Percentiles rank a stretch among this genome's conserved stretches.
Evolutionary conservation across 441 rosid genomes (phyloP).

Genomic region (Populus tomentosa): DNA sequence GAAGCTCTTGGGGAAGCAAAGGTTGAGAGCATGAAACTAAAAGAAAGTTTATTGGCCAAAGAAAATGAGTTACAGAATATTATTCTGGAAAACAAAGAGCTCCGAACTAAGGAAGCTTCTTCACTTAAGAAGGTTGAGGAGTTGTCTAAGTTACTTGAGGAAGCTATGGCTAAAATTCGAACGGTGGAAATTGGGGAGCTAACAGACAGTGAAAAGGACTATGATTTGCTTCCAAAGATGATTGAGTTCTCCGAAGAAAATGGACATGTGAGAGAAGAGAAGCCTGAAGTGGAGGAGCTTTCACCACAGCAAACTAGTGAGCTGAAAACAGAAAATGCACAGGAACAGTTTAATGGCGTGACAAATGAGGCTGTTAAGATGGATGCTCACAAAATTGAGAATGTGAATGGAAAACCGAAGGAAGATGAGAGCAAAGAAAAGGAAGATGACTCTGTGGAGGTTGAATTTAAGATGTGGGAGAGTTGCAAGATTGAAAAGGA

Average conservation of each 20-base stretch:
- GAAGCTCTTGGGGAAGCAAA: conserved; percentile 59
- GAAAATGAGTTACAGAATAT: conserved; percentile 63
- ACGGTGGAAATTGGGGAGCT: conserved; percentile 68
- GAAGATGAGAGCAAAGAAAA: conserved; percentile 43
- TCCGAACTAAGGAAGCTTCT: conserved; percentile 51
- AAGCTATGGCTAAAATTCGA: conserved; percentile 54
- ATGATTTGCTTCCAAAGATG: conserved; percentile 88
- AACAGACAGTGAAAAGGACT: conserved; percentile 83
- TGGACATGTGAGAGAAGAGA: conserved; percentile 73
- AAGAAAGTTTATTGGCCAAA: conserved; percentile 63
- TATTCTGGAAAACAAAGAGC: conserved; percentile 58
- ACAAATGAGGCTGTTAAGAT: conserved; percentile 28
- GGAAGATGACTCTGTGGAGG: conserved; percentile 71
- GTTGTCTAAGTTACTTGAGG: conserved; percentile 73
- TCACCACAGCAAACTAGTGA: conserved; percentile 33
- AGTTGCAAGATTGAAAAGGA: conserved; percentile 97
- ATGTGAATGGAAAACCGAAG: conserved; percentile 45
- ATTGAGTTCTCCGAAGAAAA: conserved; percentile 91
- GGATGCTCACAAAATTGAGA: conserved; percentile 28
- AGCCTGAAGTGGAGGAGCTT: conserved; percentile 32
- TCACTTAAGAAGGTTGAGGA: conserved; percentile 61
- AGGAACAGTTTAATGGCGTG: conserved; percentile 33
- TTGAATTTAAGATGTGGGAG: conserved; percentile 88
- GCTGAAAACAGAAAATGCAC: conserved; percentile 33
- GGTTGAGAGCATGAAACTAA: conserved; percentile 59